Percentiles rank a stretch among this genome's conserved stretches.
Conservation (phyloP, 805 yeast genomes). For the Ogataea populi-albae region DNA sequence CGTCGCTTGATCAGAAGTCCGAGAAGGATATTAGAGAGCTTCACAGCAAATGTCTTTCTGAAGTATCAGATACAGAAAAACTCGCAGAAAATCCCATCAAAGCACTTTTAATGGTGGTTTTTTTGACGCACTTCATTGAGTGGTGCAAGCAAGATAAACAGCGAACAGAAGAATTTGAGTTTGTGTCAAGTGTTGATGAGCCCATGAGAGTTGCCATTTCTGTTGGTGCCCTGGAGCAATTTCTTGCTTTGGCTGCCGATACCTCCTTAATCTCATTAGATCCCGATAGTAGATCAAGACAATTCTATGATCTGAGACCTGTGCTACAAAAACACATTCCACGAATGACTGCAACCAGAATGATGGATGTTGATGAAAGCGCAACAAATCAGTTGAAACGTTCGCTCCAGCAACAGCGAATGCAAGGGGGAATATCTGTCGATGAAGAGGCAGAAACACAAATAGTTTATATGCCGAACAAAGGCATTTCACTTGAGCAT, state of each 20-base stretch:
- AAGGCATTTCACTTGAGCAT: constrained; percentile 20
- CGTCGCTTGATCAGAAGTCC: constrained; percentile 34
- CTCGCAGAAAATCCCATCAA: constrained; percentile 47
- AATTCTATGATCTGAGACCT: constrained; percentile 62
- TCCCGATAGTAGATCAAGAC: constrained; percentile 16
- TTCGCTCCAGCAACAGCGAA: constrained; percentile 24
- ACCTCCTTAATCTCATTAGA: constrained; percentile 32
- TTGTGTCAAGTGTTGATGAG: constrained; percentile 42
- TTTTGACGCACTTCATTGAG: constrained; percentile 55
- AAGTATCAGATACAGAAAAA: constrained; percentile 37
- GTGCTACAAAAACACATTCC: constrained; percentile 68
- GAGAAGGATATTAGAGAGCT: constrained; percentile 38
- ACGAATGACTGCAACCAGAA: constrained; percentile 46
- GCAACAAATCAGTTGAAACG: constrained; percentile 37
- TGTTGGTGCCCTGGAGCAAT: constrained; percentile 68
- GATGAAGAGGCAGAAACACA: constrained; percentile 28
- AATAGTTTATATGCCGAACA: constrained; percentile 22
- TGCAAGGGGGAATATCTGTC: constrained; percentile 26
- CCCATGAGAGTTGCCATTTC: constrained; percentile 60
- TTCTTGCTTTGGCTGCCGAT: constrained; percentile 60
- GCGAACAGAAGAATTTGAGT: constrained; percentile 48
- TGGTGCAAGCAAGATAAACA: constrained; percentile 59
- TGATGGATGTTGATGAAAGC: constrained; percentile 47
- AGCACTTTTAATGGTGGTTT: constrained; percentile 48
- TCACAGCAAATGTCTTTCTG: constrained; percentile 37